Base-by-base conservation (phyloP, 768 basidiomycete genomes). In the Naematelia encephala region DNA sequence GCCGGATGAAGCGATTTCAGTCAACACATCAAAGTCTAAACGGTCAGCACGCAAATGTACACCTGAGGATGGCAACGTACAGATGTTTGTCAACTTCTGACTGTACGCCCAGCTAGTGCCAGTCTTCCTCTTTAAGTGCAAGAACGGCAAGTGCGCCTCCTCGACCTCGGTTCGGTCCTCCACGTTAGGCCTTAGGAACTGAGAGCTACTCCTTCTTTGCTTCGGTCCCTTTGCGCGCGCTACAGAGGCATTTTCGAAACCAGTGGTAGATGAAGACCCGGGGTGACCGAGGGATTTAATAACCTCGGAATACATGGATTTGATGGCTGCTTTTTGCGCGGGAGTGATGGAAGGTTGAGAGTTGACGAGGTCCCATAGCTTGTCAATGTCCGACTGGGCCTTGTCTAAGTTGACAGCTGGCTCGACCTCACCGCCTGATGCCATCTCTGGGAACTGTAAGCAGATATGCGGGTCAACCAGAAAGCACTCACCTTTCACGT, bases 1-100 rank as follows among this genome's bases (percentile, higher is more conserved):
- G 12, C 96, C 96, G 3, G 94, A 91, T 0, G 96, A 97, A 4
- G 96, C 96, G 68, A 99, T 98, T 79, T 99, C 96, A 74, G 93
- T 90, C 29, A 99, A 82, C 67, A 99, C 88, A 72, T 99, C 96
- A 64, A 99, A 85, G 78, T 99, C 97, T 70, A 42, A 22, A 90
- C 62, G 67, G 60, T 62, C 42, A 65, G 61, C 47, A 12, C 2
- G 29, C 2, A 2, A 10, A 27, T 26, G 2, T 19, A 5, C 21
- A 25, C n/a, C 4, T 8, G 22, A 57, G 4, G 5, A 1, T 11
- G 22, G 13, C 13, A 19, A 89, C 54, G 90, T 85, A 72, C 68
- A 70, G 57, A 78, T 77, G 56, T 74, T 78, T 10, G 94, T 98
- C 54, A 99, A 81, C 79, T 98, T 98, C 79, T 89, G 91, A 70